Evolutionary conservation across 176 grass and related monocot genomes (phyloP).

Genomic region (Phyllostachys edulis): DNA sequence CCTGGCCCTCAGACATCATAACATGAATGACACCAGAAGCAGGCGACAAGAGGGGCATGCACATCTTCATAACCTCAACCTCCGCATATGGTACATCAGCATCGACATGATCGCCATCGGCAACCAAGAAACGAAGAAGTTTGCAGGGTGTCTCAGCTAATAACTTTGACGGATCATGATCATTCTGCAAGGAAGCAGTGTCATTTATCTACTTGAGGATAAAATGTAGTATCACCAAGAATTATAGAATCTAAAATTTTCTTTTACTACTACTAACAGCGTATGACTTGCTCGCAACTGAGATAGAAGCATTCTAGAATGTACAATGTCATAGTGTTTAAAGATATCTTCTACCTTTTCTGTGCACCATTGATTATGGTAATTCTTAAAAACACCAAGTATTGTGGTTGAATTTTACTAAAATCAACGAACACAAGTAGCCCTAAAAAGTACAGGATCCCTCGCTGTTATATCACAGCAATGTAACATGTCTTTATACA

Average conservation of each 20-base stretch:
- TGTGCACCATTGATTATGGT: not conserved
- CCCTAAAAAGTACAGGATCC: not conserved
- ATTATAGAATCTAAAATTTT: not conserved
- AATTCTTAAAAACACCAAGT: constrained; percentile 1
- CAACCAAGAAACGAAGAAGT: constrained; percentile 92
- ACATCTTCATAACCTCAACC: constrained; percentile 99
- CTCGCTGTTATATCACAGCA: not conserved
- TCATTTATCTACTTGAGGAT: constrained; percentile 13
- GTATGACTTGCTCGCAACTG: not conserved
- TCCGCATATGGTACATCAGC: constrained; percentile 86
- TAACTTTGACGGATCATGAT: constrained; percentile 94
- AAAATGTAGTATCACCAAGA: not conserved
- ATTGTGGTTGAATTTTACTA: not conserved
- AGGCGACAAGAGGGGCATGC: constrained; percentile 93
- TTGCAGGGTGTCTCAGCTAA: constrained; percentile 97
- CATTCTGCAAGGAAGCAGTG: constrained; percentile 67
- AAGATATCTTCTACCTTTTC: not conserved
- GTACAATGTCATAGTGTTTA: not conserved
- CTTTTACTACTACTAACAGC: not conserved
- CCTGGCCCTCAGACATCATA: constrained; percentile 89
- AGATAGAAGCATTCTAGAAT: not conserved
- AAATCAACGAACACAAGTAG: not conserved
- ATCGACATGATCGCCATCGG: constrained; percentile 88
- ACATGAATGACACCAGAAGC: constrained; percentile 89
- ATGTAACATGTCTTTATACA: not conserved